Conservation (phyloP, 148 eudicot genomes). For the Heliosperma pusillum region DNA sequence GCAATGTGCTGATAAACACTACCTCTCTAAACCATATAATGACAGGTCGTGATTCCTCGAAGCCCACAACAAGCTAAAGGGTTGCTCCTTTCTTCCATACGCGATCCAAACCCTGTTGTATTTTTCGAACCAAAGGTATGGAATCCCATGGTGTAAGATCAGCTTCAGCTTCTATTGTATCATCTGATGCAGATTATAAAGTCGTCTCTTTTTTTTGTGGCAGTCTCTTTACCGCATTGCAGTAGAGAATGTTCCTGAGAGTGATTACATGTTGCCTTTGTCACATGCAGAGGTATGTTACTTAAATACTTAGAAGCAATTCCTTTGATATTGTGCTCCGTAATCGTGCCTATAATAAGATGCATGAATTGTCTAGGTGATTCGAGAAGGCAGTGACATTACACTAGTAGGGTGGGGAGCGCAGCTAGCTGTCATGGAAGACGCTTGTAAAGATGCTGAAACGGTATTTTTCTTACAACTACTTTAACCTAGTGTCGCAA, state of each 20-base stretch:
- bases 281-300: conserved; percentile 82
- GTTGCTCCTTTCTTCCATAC: conserved; percentile 72
- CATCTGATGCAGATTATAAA: background rate
- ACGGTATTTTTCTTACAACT: conserved; percentile 41
- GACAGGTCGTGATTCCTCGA: conserved; percentile 89
- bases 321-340: background rate
- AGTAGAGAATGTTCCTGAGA: conserved; percentile 88
- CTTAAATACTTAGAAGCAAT: background rate
- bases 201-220: conserved; percentile 11
- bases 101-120: conserved; percentile 93
- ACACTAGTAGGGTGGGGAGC: conserved; percentile 99
- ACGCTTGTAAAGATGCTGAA: conserved; percentile 90
- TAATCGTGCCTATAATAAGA: background rate
- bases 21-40: conserved; percentile 13
- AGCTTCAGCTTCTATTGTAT: conserved; percentile 3
- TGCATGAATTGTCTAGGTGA: conserved; percentile 42
- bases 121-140: conserved; percentile 97
- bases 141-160: background rate
- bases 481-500: background rate
- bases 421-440: conserved; percentile 79
- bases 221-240: conserved; percentile 93
- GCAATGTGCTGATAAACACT: background rate
- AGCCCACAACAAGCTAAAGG: conserved; percentile 96
- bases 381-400: conserved; percentile 86
- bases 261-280: conserved; percentile 89